Percentiles rank a stretch among this genome's conserved stretches.
Evolutionary conservation across 768 basidiomycete genomes (phyloP).

Genomic region (Gymnopilus junonius): DNA sequence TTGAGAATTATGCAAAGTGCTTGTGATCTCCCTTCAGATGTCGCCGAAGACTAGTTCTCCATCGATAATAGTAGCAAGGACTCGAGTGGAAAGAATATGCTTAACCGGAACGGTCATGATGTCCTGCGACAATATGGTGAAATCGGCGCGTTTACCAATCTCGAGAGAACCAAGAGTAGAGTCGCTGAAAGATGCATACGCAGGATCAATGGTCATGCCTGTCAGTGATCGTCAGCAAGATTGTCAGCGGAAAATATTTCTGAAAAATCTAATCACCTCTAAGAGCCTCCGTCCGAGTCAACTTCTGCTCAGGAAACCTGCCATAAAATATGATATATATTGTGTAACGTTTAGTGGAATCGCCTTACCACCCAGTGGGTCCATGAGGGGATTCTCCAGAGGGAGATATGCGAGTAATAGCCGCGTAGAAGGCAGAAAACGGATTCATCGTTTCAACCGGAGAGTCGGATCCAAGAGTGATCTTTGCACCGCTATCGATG

Average conservation of each 20-base stretch:
- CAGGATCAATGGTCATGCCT: conserved; percentile 90
- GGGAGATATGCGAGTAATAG: conserved; percentile 72
- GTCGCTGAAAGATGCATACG: conserved; percentile 87
- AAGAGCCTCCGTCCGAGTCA: conserved; percentile 79
- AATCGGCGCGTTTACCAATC: conserved; percentile 83
- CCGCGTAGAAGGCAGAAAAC: conserved; percentile 85
- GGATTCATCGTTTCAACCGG: conserved; percentile 91
- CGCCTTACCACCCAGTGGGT: conserved; percentile 73
- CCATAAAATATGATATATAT: not conserved
- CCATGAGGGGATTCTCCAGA: conserved; percentile 83
- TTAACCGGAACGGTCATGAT: conserved; percentile 68
- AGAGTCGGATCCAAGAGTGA: conserved; percentile 87
- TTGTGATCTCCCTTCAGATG: conserved; percentile 23
- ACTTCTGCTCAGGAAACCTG: conserved; percentile 84
- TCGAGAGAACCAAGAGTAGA: conserved; percentile 74
- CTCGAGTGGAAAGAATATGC: conserved; percentile 69
- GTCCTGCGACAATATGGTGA: conserved; percentile 81
- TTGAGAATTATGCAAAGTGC: not conserved
- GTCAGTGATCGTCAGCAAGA: not conserved
- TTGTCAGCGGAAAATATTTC: not conserved
- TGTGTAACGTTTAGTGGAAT: not conserved
- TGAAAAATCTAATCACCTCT: conserved; percentile 46
- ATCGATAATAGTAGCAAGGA: conserved; percentile 80
- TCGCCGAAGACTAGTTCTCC: conserved; percentile 54
- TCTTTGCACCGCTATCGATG: conserved; percentile 63